Conservation (phyloP, 2,329 filamentous ascomycete species). For the Didymella sp. region DNA sequence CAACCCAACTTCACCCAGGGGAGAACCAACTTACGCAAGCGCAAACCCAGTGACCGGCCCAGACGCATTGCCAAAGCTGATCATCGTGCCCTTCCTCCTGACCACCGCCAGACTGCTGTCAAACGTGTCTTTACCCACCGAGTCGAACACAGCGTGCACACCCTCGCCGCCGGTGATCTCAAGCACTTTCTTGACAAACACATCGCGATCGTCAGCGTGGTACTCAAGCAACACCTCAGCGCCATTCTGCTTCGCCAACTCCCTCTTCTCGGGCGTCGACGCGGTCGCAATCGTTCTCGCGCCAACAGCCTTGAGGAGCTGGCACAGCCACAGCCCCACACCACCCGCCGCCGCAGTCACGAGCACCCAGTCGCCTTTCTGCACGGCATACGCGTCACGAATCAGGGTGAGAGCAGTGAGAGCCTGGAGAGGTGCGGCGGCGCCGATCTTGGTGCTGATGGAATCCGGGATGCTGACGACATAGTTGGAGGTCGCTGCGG, state of each 20-base stretch:
- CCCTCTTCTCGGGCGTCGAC: conserved; percentile 73
- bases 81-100: conserved; percentile 76
- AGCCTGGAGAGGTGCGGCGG: conserved; percentile 78
- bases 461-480: conserved; percentile 69
- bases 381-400: conserved; percentile 73
- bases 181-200: conserved; percentile 59
- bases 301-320: conserved; percentile 74
- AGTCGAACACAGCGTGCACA: conserved; percentile 81
- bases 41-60: conserved; percentile 76
- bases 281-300: conserved; percentile 83
- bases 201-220: conserved; percentile 56
- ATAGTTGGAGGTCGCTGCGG: conserved; percentile 59
- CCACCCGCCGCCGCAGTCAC: conserved; percentile 88
- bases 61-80: conserved; percentile 82
- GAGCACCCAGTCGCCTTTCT: conserved; percentile 80
- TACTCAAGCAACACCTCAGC: conserved; percentile 78
- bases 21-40: conserved; percentile 66
- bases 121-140: conserved; percentile 85
- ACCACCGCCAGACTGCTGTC: conserved; percentile 77
- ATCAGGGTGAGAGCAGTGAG: conserved; percentile 82
- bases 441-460: conserved; percentile 67
- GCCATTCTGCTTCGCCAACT: conserved; percentile 72
- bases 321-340: conserved; percentile 72
- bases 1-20: conserved; percentile 1
- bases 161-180: conserved; percentile 76